These are phyloP conservation scores for Lichtheimia ramosa DNA, from an alignment of 371 early-diverging fungal genomes.

Conservation along the genomic window DNA sequence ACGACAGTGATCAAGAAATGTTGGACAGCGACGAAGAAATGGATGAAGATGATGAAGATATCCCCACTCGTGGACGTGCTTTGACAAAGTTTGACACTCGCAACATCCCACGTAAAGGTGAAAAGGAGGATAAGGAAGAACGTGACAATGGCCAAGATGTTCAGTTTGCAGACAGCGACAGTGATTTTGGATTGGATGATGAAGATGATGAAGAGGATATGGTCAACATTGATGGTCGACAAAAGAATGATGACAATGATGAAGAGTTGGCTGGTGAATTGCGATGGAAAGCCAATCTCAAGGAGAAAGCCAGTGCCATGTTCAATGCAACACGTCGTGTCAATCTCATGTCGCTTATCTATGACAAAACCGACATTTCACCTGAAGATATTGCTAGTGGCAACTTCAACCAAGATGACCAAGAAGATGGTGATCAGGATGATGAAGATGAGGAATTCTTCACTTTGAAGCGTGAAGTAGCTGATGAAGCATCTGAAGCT, in stretches of 20 bases:
- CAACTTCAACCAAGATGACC: constrained; percentile 37
- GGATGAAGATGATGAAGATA: constrained; percentile 35
- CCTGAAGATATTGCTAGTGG: constrained; percentile 59
- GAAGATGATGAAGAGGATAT: constrained; percentile 51
- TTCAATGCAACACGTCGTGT: constrained; percentile 63
- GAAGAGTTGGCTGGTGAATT: constrained; percentile 60
- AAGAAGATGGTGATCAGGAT: constrained; percentile 38
- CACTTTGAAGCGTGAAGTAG: constrained; percentile 52
- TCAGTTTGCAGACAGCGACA: constrained; percentile 75
- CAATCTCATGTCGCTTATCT: constrained; percentile 88
- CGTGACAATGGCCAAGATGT: constrained; percentile 53
- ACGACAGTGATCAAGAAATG: constrained; percentile 42
- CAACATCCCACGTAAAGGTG: constrained; percentile 50
- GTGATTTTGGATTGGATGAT: constrained; percentile 58
- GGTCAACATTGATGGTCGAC: constrained; percentile 46
- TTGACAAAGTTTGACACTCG: constrained; percentile 49
- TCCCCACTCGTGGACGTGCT: constrained; percentile 45
- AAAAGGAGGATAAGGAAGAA: constrained; percentile 40
- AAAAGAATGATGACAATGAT: constrained; percentile 26
- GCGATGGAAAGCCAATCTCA: constrained; percentile 75
- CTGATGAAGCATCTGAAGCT: constrained; percentile 25
- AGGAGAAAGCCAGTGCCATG: constrained; percentile 66
- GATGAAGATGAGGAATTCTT: constrained; percentile 69
- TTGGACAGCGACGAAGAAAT: constrained; percentile 45
- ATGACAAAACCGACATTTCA: constrained; percentile 56